These are phyloP conservation scores for Pezicula radicicola DNA, from an alignment of 2,329 filamentous ascomycete genomes.

Conservation along the genomic window DNA sequence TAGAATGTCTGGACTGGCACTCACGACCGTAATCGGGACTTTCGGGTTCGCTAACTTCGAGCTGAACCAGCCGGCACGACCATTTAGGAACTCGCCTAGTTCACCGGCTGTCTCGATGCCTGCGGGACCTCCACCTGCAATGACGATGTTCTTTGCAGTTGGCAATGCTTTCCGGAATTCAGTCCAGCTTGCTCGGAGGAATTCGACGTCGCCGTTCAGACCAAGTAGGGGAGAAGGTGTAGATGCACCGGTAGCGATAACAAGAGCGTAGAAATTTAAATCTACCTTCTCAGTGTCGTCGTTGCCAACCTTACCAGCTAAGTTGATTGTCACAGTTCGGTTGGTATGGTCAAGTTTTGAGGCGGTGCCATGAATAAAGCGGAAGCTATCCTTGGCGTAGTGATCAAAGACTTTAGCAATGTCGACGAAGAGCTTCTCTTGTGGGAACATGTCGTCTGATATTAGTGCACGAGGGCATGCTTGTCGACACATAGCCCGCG, in stretches of 20 bases:
- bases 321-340: constrained; percentile 30
- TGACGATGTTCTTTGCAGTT: constrained; percentile 38
- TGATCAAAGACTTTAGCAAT: constrained; percentile 35
- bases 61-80: constrained; percentile 35
- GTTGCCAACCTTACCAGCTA: background rate
- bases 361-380: constrained; percentile 40
- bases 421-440: constrained; percentile 41
- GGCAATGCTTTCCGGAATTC: constrained; percentile 37
- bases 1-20: constrained; percentile 34
- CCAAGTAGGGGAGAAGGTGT: constrained; percentile 42
- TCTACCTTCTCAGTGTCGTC: constrained; percentile 19
- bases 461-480: constrained; percentile 45
- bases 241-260: constrained; percentile 46
- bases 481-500: constrained; percentile 38
- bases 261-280: constrained; percentile 42
- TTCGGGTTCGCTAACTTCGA: constrained; percentile 30
- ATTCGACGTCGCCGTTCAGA: constrained; percentile 31
- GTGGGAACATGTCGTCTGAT: constrained; percentile 39
- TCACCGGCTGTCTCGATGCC: constrained; percentile 47
- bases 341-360: constrained; percentile 30
- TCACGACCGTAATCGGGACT: constrained; percentile 43
- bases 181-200: constrained; percentile 32
- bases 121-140: constrained; percentile 41
- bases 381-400: constrained; percentile 35
- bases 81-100: constrained; percentile 49